Percentiles rank a stretch among this genome's conserved stretches.
phyloP scores from a whole-genome alignment of 2,329 filamentous ascomycete genomes.

The Penicillium fuscoglaucum region DNA sequence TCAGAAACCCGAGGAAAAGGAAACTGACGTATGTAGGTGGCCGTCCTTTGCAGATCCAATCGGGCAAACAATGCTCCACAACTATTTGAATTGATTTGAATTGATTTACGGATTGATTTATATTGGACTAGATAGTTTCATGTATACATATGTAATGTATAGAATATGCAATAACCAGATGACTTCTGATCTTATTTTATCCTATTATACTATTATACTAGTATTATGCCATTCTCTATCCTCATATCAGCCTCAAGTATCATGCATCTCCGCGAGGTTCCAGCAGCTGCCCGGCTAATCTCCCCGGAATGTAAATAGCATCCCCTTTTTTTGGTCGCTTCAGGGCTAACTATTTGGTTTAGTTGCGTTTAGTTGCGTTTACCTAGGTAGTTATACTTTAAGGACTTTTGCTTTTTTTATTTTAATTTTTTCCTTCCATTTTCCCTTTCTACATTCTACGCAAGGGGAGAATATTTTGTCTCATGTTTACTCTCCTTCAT shows the following conservation, averaged over 20 bases:
- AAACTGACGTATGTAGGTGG: constrained; percentile 13
- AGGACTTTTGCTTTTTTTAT: not conserved
- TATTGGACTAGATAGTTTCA: constrained; percentile 4
- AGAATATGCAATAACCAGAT: constrained; percentile 1
- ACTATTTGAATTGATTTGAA: not conserved
- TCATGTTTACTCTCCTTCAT: constrained; percentile 20
- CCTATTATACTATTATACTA: not conserved
- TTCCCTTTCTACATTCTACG: constrained; percentile 6
- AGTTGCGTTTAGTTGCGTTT: not conserved
- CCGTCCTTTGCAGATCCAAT: constrained; percentile 6
- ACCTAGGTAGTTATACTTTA: not conserved
- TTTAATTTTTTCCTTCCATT: not conserved
- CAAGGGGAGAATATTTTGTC: constrained; percentile 16
- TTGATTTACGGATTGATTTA: not conserved
- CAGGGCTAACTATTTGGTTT: not conserved
- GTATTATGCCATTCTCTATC: not conserved
- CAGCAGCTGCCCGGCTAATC: constrained; percentile 20
- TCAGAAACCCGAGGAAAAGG: constrained; percentile 10
- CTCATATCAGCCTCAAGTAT: not conserved
- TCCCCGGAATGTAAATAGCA: constrained; percentile 16
- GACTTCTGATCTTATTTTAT: constrained; percentile 4
- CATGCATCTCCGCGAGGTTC: constrained; percentile 2
- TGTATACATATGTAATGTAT: not conserved
- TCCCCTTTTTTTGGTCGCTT: not conserved
- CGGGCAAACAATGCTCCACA: constrained; percentile 1